phyloP scores from a whole-genome alignment of 306 rosid species.

The Cucurbita moschata region DNA sequence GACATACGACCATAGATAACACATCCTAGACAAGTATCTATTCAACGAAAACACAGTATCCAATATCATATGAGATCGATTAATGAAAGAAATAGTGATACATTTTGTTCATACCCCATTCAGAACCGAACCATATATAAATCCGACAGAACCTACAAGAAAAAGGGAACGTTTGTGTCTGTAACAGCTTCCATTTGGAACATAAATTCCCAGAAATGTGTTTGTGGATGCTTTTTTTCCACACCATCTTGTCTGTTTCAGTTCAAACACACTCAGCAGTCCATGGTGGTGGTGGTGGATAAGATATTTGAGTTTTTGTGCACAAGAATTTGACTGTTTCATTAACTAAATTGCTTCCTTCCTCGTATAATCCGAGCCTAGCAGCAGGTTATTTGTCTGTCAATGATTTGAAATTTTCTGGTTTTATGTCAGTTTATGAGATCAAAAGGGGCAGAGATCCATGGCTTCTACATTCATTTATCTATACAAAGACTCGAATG shows the following conservation, averaged over 20 bases:
- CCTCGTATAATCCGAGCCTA: background rate
- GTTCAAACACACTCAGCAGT: background rate
- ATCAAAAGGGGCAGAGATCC: background rate
- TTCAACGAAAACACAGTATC: too few species aligned
- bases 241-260: background rate
- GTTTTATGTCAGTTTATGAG: background rate
- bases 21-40: too few species aligned
- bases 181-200: background rate
- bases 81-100: too few species aligned
- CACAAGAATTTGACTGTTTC: background rate
- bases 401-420: background rate
- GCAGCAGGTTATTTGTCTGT: background rate
- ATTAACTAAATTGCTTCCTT: background rate
- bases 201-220: background rate
- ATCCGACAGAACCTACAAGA: background rate
- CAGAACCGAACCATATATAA: background rate
- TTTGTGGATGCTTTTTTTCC: background rate
- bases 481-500: background rate
- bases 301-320: background rate
- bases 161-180: background rate
- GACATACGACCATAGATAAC: too few species aligned
- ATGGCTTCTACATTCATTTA: background rate
- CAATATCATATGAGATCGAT: too few species aligned
- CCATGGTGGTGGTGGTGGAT: background rate
- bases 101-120: too few species aligned